Conservation (phyloP, 2,329 filamentous ascomycete species). For the Delphinella strobiligena region DNA sequence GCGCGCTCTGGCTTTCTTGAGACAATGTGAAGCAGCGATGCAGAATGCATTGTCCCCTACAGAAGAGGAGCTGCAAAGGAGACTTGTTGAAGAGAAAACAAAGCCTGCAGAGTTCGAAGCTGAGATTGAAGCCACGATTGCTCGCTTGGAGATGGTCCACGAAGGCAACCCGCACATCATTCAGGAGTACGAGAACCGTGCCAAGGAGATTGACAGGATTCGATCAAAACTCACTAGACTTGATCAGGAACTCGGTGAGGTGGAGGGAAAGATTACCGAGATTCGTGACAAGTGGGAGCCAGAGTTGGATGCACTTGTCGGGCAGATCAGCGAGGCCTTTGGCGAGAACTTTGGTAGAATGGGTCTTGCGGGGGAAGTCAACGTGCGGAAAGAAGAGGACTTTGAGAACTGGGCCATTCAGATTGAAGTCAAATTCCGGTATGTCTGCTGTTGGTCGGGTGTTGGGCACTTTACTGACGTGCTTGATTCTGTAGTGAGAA, state of each 20-base stretch:
- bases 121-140: constrained; percentile 62
- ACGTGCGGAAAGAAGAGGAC: constrained; percentile 69
- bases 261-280: constrained; percentile 48
- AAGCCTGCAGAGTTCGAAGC: constrained; percentile 51
- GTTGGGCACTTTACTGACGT: constrained; percentile 10
- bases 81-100: constrained; percentile 24
- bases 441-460: constrained; percentile 20
- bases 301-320: constrained; percentile 62
- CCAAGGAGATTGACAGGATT: constrained; percentile 56
- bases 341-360: constrained; percentile 89
- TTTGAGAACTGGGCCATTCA: constrained; percentile 92
- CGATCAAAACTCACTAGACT: constrained; percentile 45
- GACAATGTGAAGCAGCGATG: constrained; percentile 12
- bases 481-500: constrained; percentile 61
- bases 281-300: constrained; percentile 73
- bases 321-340: constrained; percentile 80
- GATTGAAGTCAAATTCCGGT: constrained; percentile 92
- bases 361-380: constrained; percentile 83
- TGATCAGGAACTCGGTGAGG: constrained; percentile 41
- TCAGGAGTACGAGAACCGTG: constrained; percentile 63
- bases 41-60: constrained; percentile 14
- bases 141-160: constrained; percentile 68
- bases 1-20: constrained; percentile 10
- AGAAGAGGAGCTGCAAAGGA: constrained; percentile 14
- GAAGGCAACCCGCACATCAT: constrained; percentile 65